A percentile compares a stretch with the other conserved stretches of the same genome.
These are phyloP conservation scores for Coniella lustricola DNA, from an alignment of 2,329 filamentous ascomycete species.

Conservation along the genomic window DNA sequence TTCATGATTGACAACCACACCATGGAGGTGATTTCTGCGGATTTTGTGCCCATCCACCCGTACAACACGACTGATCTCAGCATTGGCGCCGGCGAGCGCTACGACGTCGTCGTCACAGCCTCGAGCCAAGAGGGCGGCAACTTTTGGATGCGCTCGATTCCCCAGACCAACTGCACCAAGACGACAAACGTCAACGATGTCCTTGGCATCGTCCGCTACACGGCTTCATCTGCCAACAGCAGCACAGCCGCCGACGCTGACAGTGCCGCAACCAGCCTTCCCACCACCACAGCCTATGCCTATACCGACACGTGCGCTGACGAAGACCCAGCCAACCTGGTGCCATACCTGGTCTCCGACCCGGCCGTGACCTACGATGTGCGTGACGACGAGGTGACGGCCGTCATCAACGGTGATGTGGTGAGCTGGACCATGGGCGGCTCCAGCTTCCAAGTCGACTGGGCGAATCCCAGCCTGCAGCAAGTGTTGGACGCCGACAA, in stretches of 20 bases:
- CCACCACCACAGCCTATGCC: slow-evolving; percentile 5
- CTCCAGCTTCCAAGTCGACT: slow-evolving; percentile 21
- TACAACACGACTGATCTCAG: slow-evolving; percentile 6
- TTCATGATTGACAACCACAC: slow-evolving; percentile 8
- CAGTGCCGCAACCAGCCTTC: too few species aligned
- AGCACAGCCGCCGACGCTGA: slow-evolving; percentile 1
- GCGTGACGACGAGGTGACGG: slow-evolving; percentile 30
- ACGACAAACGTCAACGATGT: not conserved
- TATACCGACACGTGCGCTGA: slow-evolving; percentile 19
- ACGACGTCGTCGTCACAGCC: slow-evolving; percentile 6
- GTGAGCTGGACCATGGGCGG: slow-evolving; percentile 21
- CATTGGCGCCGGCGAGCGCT: slow-evolving; percentile 3
- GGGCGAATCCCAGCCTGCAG: slow-evolving; percentile 20
- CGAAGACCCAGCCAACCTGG: slow-evolving; percentile 19
- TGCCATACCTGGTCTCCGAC: slow-evolving; percentile 18
- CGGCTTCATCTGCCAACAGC: not conserved
- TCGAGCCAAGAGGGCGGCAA: not conserved
- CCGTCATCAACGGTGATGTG: slow-evolving; percentile 21
- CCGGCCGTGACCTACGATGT: slow-evolving; percentile 14
- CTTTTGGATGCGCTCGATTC: slow-evolving; percentile 8
- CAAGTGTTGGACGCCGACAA: slow-evolving; percentile 14
- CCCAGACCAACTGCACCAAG: not conserved
- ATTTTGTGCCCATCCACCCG: slow-evolving; percentile 4
- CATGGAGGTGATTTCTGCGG: slow-evolving; percentile 7
- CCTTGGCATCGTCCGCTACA: slow-evolving; percentile 1